These are phyloP conservation scores for Geosmithia putterillii DNA, from an alignment of 2,329 filamentous ascomycete species.

Conservation along the genomic window DNA sequence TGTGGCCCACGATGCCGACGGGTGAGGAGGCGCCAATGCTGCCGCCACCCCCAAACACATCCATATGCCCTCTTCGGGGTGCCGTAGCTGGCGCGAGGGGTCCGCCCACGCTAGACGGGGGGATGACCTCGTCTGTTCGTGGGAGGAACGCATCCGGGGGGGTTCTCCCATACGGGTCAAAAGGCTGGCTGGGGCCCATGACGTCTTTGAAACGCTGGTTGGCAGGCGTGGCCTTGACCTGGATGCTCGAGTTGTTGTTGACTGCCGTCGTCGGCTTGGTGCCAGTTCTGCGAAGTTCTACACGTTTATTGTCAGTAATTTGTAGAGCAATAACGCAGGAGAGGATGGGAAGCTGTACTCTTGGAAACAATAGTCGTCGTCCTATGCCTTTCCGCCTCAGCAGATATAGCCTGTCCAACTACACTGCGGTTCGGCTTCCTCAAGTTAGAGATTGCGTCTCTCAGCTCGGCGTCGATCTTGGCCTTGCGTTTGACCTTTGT, in stretches of 20 bases:
- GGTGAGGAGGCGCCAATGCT: constrained; percentile 9
- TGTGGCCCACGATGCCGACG: constrained; percentile 3
- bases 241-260: constrained; percentile 19
- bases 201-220: constrained; percentile 42
- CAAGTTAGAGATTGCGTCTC: constrained; percentile 60
- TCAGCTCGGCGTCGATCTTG: constrained; percentile 55
- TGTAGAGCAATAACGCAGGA: no score
- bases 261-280: constrained; percentile 19
- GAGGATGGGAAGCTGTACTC: constrained; percentile 27
- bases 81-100: constrained; percentile 22
- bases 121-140: constrained; percentile 16
- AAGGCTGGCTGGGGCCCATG: constrained; percentile 21
- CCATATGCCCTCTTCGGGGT: constrained; percentile 2
- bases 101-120: constrained; percentile 23
- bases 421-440: constrained; percentile 65
- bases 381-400: constrained; percentile 54
- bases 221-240: constrained; percentile 45
- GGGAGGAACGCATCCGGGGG: constrained; percentile 7
- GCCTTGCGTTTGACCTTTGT: constrained; percentile 57
- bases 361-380: constrained; percentile 28
- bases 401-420: constrained; percentile 53
- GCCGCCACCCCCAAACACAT: constrained; percentile 7
- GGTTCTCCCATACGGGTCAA: constrained; percentile 6
- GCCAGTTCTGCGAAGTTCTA: constrained; percentile 43
- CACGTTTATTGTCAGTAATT: constrained; percentile 13